Evolutionary conservation across 768 basidiomycete genomes (phyloP), one percentile per base, ranked within the genome.

Genomic region (Mycena chlorophos): DNA sequence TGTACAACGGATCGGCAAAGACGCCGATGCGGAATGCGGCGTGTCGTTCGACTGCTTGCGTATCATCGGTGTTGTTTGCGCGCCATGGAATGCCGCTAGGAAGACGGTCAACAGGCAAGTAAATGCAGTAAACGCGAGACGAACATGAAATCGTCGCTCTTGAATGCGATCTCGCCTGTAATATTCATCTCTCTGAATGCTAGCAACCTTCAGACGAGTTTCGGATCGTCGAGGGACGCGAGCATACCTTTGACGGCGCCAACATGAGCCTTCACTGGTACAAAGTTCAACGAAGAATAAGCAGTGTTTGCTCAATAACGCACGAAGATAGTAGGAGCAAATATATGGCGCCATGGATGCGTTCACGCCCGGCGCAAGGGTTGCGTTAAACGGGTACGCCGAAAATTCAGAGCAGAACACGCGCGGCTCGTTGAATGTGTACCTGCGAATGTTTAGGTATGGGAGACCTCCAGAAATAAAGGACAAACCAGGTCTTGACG

Each of bases 401-500:
- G 61, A 69, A 23, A 75, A 53, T 61, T 72, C 68, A 40, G 66
- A 56, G 57, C 77, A 79, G 55, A 69, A 78, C 1, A 78, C 76
- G 16, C 73, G 70, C 5, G 79, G 79, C 57, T 81, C 80, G 54
- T 81, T 80, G 69, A 82, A 81, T 1, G 80, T 82, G 63, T 78
- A 77, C 76, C 75, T 77, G 22, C 4, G n/a, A 8, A 47, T 25
- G 28, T 2, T 40, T 37, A 51, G 20, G 26, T 17, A 25, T 17
- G 23, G 20, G 2, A n/a, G 6, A 20, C 23, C 14, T 3, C 16
- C 30, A 39, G 39, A 52, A 27, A 13, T 17, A 51, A 12, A 16
- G 26, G 17, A 39, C 64, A 12, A 28, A 75, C 77, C 78, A 81
- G 40, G 77, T 80, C 54, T 79, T 77, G 12, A 80, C 76, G 51